These are phyloP conservation scores for Phytophthora kernoviae DNA, from an alignment of 352 stramenopile species.

Conservation along the genomic window DNA sequence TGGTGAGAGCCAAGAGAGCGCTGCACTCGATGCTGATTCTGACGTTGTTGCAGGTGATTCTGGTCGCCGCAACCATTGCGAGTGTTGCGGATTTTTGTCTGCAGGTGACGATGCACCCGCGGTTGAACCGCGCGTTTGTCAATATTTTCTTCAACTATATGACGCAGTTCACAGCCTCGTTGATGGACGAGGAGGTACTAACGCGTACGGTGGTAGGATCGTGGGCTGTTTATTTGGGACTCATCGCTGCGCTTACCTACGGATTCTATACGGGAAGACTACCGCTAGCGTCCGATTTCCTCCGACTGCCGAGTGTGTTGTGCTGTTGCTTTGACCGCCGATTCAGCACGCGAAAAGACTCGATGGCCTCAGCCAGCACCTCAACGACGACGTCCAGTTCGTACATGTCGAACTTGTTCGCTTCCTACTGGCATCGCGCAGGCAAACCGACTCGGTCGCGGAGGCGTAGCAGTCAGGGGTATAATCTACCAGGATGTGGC, in stretches of 20 bases:
- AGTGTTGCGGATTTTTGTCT: slow-evolving; percentile 77
- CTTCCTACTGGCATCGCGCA: slow-evolving; percentile 43
- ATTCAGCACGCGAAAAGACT: slow-evolving; percentile 51
- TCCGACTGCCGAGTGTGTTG: slow-evolving; percentile 41
- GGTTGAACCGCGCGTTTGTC: slow-evolving; percentile 70
- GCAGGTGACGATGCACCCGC: slow-evolving; percentile 70
- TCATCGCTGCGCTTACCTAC: slow-evolving; percentile 54
- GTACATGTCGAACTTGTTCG: slow-evolving; percentile 49
- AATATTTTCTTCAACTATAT: slow-evolving; percentile 74
- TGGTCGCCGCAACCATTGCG: slow-evolving; percentile 58
- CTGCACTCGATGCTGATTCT: slow-evolving; percentile 39
- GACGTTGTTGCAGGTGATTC: slow-evolving; percentile 49
- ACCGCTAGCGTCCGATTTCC: slow-evolving; percentile 56
- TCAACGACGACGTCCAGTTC: slow-evolving; percentile 9
- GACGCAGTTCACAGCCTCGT: slow-evolving; percentile 58
- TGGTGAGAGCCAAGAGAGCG: slow-evolving; percentile 20
- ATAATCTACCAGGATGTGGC: slow-evolving; percentile 24
- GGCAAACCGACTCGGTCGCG: slow-evolving; percentile 22
- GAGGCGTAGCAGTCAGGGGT: slow-evolving; percentile 30
- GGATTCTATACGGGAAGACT: slow-evolving; percentile 59
- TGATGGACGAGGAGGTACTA: slow-evolving; percentile 66
- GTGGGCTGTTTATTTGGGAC: slow-evolving; percentile 53
- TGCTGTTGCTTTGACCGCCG: slow-evolving; percentile 40
- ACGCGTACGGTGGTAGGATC: slow-evolving; percentile 56
- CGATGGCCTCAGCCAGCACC: slow-evolving; percentile 36